Evolutionary conservation across 192 early-diverging fungal genomes (phyloP).

Genomic region (Tieghemiomyces parasiticus): DNA sequence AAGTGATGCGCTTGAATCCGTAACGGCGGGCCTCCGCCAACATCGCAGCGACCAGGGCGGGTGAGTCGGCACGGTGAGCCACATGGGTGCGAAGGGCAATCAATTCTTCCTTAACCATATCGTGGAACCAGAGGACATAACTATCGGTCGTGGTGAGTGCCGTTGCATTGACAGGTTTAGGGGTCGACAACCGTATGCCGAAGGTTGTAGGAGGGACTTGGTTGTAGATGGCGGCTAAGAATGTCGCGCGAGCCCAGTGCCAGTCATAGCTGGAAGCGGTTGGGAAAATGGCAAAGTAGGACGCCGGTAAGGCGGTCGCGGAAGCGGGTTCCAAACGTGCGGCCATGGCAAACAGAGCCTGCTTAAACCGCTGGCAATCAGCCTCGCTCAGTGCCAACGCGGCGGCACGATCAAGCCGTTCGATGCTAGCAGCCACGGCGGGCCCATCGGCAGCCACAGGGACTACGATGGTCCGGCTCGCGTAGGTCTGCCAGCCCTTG

Average conservation of each 20-base stretch:
- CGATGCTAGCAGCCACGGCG: not conserved
- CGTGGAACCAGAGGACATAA: slow-evolving; percentile 4
- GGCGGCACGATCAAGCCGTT: not conserved
- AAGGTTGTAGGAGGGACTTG: not conserved
- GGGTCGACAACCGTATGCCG: not conserved
- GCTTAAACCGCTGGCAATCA: not conserved
- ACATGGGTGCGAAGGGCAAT: not conserved
- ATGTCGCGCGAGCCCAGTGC: slow-evolving; percentile 6
- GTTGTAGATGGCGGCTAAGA: not conserved
- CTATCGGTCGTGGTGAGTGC: not conserved
- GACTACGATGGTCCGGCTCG: not conserved
- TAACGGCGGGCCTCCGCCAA: not conserved
- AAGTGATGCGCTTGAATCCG: not conserved
- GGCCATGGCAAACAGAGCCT: not conserved
- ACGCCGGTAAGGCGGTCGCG: not conserved
- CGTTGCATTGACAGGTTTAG: not conserved
- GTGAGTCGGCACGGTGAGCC: not conserved
- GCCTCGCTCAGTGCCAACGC: not conserved
- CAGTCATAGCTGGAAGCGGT: not conserved
- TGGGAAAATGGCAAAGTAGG: not conserved
- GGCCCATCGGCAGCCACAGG: not conserved
- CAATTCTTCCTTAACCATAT: not conserved
- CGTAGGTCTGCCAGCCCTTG: not conserved
- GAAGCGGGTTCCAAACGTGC: not conserved
- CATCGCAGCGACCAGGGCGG: not conserved